Evolutionary conservation across 2,329 filamentous ascomycete species (phyloP), one percentile per base, ranked within the genome.

Genomic region (Aspergillus chevalieri): DNA sequence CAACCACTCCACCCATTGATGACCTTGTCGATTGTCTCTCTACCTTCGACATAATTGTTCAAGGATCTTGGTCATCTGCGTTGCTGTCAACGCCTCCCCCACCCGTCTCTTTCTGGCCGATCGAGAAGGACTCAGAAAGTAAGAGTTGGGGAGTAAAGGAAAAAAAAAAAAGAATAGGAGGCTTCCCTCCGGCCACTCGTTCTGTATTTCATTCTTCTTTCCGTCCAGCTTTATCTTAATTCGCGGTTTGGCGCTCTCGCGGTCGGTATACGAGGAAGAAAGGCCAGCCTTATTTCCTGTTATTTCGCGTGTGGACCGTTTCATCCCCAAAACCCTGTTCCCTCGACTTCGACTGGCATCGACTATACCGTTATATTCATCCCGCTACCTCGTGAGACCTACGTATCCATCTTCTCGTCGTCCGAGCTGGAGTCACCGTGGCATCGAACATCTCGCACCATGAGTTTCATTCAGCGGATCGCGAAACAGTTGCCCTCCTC

Each of bases 391-490:
- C 19, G 17, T 42, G 15, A 22, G 8, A 43, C 21, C 21, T 42
- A 19, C 22, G n/a, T 48, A 48, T 43, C 47, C 50, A 48, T 44
- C 50, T 17, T 43, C 30, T 36, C 46, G 33, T 43, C 30, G 43
- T 48, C 41, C 38, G 36, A 34, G 33, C 38, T 44, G 52, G 47
- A 50, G 26, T 50, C 49, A 43, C 50, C 47, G 43, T 51, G 53
- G 52, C 58, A 59, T 60, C 56, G 57, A 59, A 54, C 52, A 48
- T 57, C 58, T 56, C 50, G 62, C 63, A 60, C 60, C 59, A 79
- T 79, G 77, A 72, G 75, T 56, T 74, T 80, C 63, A 73, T 79
- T 61, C 76, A 78, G 60, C 74, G 77, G 54, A 69, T 78, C 50
- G 65, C 73, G 58, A 78, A 79, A 70, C 71, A 74, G 61, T 63